These are phyloP conservation scores for Phaeosphaeriaceae sp. DNA, from an alignment of 2,329 filamentous ascomycete species.

Conservation along the genomic window DNA sequence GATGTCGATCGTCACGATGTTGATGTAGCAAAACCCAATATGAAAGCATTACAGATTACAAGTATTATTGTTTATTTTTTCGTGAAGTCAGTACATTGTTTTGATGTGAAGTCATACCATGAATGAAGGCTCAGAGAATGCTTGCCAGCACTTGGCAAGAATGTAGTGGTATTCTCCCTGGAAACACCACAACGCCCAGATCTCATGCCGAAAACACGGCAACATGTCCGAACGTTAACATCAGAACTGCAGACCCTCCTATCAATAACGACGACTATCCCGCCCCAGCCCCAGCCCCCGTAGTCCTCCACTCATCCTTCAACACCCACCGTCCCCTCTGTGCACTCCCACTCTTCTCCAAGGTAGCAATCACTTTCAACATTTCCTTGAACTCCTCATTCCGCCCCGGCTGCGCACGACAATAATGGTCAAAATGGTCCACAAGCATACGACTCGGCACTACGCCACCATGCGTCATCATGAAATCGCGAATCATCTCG, in stretches of 20 bases:
- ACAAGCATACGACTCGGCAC: constrained; percentile 85
- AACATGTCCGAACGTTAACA: too few species aligned
- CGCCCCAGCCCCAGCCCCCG: not conserved
- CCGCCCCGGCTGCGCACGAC: constrained; percentile 70
- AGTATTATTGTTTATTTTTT: not conserved
- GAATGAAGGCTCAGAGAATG: constrained; percentile 6
- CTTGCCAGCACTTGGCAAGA: constrained; percentile 27
- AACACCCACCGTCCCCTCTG: constrained; percentile 63
- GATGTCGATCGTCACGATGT: constrained; percentile 13
- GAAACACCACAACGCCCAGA: not conserved
- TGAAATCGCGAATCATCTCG: constrained; percentile 73
- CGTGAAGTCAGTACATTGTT: constrained; percentile 3
- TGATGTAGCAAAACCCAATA: constrained; percentile 16
- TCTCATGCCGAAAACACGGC: too few species aligned
- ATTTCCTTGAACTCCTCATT: constrained; percentile 79
- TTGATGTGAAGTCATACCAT: not conserved
- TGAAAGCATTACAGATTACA: constrained; percentile 7
- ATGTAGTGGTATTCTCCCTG: constrained; percentile 12
- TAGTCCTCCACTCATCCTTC: constrained; percentile 58
- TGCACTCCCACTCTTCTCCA: constrained; percentile 64
- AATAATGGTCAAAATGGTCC: constrained; percentile 86
- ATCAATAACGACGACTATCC: not conserved
- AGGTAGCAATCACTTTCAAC: constrained; percentile 74
- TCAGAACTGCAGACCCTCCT: not conserved
- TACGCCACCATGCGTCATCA: constrained; percentile 76